These are phyloP conservation scores for Volvox africanus DNA, from an alignment of 139 green algal species.

Conservation along the genomic window DNA sequence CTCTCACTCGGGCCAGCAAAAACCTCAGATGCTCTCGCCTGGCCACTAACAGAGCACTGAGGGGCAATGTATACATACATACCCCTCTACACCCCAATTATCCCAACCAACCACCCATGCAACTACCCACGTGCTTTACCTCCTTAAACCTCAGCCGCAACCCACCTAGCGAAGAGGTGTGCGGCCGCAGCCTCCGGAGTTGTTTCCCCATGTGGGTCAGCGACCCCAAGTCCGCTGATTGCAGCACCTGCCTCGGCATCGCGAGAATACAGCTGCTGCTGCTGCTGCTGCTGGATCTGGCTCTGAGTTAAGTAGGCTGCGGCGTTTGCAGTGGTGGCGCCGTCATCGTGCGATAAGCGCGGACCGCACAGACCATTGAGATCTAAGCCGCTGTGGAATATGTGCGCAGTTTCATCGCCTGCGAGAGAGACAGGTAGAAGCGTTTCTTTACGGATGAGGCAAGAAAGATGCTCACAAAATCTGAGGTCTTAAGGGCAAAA, in stretches of 20 bases:
- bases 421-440: neutral
- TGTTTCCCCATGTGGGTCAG: neutral
- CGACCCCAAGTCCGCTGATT: neutral
- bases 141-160: too few relatives aligned
- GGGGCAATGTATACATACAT: too few relatives aligned
- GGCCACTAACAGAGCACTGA: too few relatives aligned
- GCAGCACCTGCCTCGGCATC: neutral
- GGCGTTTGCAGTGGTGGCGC: neutral
- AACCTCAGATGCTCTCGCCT: too few relatives aligned
- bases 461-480: too few relatives aligned
- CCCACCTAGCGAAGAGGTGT: constrained; percentile 17
- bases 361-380: constrained; percentile 16
- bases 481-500: too few relatives aligned
- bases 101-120: too few relatives aligned
- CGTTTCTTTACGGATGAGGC: too few relatives aligned
- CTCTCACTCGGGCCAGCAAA: too few relatives aligned
- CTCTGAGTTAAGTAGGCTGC: neutral
- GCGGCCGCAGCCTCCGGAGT: neutral
- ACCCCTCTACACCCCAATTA: too few relatives aligned
- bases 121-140: too few relatives aligned
- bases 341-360: neutral
- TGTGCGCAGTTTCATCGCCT: constrained; percentile 45
- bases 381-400: constrained; percentile 26
- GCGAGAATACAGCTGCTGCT: neutral
- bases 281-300: neutral